phyloP scores from a whole-genome alignment of 257 asterid genomes.

The Eustoma russellianum region DNA sequence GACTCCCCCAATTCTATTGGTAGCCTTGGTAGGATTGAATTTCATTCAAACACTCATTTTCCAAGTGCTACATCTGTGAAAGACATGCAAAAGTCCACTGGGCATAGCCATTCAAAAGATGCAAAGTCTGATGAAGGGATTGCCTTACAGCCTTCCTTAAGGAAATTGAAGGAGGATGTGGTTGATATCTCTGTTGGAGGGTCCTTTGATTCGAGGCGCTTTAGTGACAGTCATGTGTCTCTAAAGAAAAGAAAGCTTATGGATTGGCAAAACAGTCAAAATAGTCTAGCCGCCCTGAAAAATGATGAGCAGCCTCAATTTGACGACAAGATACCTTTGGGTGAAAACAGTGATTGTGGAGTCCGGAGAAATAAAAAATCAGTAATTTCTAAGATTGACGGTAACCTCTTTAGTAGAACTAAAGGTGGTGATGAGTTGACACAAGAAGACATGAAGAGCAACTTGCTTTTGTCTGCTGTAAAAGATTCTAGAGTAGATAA shows the following conservation, averaged over 20 bases:
- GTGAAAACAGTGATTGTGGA: slow-evolving; percentile 36
- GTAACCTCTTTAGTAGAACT: slow-evolving; percentile 28
- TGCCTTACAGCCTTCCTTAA: slow-evolving; percentile 26
- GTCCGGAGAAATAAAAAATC: slow-evolving; percentile 41
- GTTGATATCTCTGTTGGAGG: slow-evolving; percentile 13
- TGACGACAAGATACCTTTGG: slow-evolving; percentile 24
- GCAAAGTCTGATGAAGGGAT: slow-evolving; percentile 23
- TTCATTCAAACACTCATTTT: slow-evolving; percentile 20
- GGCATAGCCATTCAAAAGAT: slow-evolving; percentile 19
- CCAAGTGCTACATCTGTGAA: slow-evolving; percentile 27
- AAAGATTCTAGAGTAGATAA: slow-evolving; percentile 25
- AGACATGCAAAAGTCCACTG: slow-evolving; percentile 26
- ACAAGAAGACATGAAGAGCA: slow-evolving; percentile 21
- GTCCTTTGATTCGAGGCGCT: slow-evolving; percentile 18
- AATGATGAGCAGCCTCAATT: slow-evolving; percentile 23
- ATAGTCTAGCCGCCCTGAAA: slow-evolving; percentile 16
- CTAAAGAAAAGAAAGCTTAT: slow-evolving; percentile 47
- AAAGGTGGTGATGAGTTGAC: slow-evolving; percentile 22
- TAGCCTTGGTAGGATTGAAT: slow-evolving; percentile 17
- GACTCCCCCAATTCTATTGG: slow-evolving; percentile 26
- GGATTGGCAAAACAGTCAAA: slow-evolving; percentile 33
- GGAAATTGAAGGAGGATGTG: slow-evolving; percentile 27
- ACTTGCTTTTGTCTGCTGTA: slow-evolving; percentile 23
- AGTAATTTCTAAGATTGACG: slow-evolving; percentile 38
- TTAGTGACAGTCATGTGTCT: slow-evolving; percentile 24